These are phyloP conservation scores for Leccinum disarticulatum DNA, from an alignment of 768 basidiomycete genomes.

Conservation along the genomic window DNA sequence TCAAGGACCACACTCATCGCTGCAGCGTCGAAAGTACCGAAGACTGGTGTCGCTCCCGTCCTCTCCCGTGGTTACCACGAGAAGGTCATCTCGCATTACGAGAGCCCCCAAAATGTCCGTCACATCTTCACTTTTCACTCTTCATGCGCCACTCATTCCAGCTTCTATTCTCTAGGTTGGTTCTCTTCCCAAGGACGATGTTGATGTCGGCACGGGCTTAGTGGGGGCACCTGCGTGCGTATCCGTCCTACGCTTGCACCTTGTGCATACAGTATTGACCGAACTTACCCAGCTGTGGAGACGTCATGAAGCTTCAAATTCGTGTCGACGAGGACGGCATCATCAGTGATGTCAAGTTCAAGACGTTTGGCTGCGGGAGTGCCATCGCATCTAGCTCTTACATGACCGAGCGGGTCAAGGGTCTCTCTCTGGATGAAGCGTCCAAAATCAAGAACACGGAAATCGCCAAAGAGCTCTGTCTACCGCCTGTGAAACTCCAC, in stretches of 20 bases:
- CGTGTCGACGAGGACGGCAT: constrained; percentile 92
- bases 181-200: constrained; percentile 88
- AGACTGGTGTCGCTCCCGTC: constrained; percentile 46
- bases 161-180: constrained; percentile 65
- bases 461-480: constrained; percentile 93
- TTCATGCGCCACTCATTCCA: constrained; percentile 51
- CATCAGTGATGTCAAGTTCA: constrained; percentile 99
- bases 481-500: constrained; percentile 95
- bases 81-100: constrained; percentile 97
- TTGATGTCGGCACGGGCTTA: constrained; percentile 94
- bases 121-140: constrained; percentile 31
- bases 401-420: constrained; percentile 98
- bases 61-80: constrained; percentile 82
- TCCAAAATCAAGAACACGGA: constrained; percentile 98
- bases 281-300: constrained; percentile 70
- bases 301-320: constrained; percentile 99
- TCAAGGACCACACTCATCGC: constrained; percentile 47
- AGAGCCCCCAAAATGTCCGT: constrained; percentile 93
- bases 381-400: constrained; percentile 98
- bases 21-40: constrained; percentile 43
- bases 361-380: constrained; percentile 98
- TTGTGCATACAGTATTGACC: constrained; percentile 15
- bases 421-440: constrained; percentile 89
- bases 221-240: constrained; percentile 96
- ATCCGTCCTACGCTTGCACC: neutral